Percentiles rank a stretch among this genome's conserved stretches.
phyloP scores from a whole-genome alignment of 148 eudicot genomes.

The Beta vulgaris region DNA sequence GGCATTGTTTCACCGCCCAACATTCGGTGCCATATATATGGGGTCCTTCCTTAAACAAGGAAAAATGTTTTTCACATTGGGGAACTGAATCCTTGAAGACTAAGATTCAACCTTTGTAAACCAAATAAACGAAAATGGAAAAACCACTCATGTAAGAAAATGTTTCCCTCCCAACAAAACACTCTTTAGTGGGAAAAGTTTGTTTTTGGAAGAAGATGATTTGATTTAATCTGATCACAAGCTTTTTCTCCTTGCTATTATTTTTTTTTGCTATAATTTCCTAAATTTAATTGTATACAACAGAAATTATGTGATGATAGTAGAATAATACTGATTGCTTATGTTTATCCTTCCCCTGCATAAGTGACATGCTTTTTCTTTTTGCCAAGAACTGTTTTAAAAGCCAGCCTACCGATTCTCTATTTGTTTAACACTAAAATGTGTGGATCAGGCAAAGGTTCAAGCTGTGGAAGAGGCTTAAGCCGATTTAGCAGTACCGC shows the following conservation, averaged over 20 bases:
- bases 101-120: too few species aligned
- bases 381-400: neutral
- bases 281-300: neutral
- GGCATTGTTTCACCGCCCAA: too few species aligned
- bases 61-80: too few species aligned
- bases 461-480: constrained; percentile 34
- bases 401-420: neutral
- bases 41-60: too few species aligned
- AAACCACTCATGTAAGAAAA: too few species aligned
- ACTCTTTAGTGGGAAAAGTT: neutral
- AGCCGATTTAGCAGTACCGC: constrained; percentile 64
- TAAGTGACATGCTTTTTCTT: neutral
- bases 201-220: neutral
- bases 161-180: too few species aligned
- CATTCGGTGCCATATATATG: too few species aligned
- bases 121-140: too few species aligned
- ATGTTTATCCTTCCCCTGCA: neutral
- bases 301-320: neutral
- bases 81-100: too few species aligned
- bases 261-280: too few species aligned
- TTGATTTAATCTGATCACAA: neutral
- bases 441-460: constrained; percentile 44
- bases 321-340: neutral
- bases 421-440: neutral
- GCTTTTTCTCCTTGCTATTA: too few species aligned